Base-by-base conservation (phyloP, 371 early-diverging fungal genomes). In the Haplosporangium sp. region DNA sequence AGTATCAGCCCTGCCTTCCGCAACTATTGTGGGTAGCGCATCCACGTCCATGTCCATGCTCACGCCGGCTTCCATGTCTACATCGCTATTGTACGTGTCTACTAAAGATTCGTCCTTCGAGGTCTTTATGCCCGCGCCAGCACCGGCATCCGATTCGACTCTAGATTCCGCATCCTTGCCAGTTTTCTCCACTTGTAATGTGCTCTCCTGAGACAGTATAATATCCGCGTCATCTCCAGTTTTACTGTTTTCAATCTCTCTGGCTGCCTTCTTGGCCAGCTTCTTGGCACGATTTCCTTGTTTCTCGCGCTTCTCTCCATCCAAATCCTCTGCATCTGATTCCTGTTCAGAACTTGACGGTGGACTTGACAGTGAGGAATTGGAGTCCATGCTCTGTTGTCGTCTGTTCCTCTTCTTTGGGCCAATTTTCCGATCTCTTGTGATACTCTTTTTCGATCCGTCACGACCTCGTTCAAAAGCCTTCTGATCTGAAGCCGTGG, bases 291-390 rank as follows among this genome's bases (percentile, higher is more conserved):
- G 48, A 20, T 57, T 50, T 9, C 79, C 79, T 18, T 37, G 64
- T 9, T 23, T 59, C 36, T 36, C 54, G 1, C 42, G 14, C n/a
- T 13, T 41, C 10, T 60, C 65, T 16, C 62, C 55, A 23, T 68
- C 79, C 1, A 73, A 67, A n/a, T 77, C 79, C 16, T 55, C 60
- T n/a, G n/a, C n/a, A n/a, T n/a, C n/a, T n/a, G n/a, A n/a, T n/a
- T n/a, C n/a, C n/a, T n/a, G n/a, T 9, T 64, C 79, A 11, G 68
- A 71, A 53, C 72, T 68, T 1, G 79, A 68, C 10, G 79, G 79
- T 53, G 79, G 79, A 57, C 68, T 68, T 13, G 79, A 77, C 1
- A 77, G 46, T 1, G 79, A 77, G 1, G 72, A 72, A 50, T 77
- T 77, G 9, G 79, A 77, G 41, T 71, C 79, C 1, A 67, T 50